A percentile compares a stretch with the other conserved stretches of the same genome.
These are phyloP conservation scores for Leucoagaricus sp. DNA, from an alignment of 1,284 basidiomycete genomes.

Conservation along the genomic window DNA sequence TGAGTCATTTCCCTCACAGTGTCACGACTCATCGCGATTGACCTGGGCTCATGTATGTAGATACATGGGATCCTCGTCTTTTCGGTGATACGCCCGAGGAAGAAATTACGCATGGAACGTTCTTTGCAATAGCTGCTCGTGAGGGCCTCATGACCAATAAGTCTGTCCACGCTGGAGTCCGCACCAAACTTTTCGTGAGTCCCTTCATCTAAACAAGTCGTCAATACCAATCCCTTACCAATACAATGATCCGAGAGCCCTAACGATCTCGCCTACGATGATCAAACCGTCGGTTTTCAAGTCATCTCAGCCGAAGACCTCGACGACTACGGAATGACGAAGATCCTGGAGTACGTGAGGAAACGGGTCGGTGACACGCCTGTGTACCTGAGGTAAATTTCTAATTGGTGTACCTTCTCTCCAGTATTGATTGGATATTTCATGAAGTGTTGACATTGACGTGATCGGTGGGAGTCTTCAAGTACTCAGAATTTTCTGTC, in stretches of 20 bases:
- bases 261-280: slow-evolving; percentile 70
- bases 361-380: slow-evolving; percentile 67
- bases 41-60: not conserved
- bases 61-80: slow-evolving; percentile 33
- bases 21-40: not conserved
- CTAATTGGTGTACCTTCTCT: slow-evolving; percentile 9
- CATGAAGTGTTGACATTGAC: slow-evolving; percentile 68
- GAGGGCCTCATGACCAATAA: slow-evolving; percentile 73
- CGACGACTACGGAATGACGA: slow-evolving; percentile 67
- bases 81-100: slow-evolving; percentile 49
- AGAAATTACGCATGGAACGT: slow-evolving; percentile 75
- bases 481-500: no score
- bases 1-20: slow-evolving; percentile 61
- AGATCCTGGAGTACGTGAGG: slow-evolving; percentile 72
- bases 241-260: slow-evolving; percentile 43
- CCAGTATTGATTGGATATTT: not conserved
- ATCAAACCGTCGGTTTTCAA: slow-evolving; percentile 67
- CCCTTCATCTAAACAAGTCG: slow-evolving; percentile 40
- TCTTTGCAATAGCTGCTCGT: slow-evolving; percentile 77
- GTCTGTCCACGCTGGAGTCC: slow-evolving; percentile 68
- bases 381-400: slow-evolving; percentile 77
- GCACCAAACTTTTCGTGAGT: slow-evolving; percentile 72
- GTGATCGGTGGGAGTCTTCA: slow-evolving; percentile 71
- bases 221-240: not conserved
- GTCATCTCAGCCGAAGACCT: slow-evolving; percentile 78